Evolutionary conservation across 768 basidiomycete species (phyloP).

Genomic region (Boletellus emodensis): DNA sequence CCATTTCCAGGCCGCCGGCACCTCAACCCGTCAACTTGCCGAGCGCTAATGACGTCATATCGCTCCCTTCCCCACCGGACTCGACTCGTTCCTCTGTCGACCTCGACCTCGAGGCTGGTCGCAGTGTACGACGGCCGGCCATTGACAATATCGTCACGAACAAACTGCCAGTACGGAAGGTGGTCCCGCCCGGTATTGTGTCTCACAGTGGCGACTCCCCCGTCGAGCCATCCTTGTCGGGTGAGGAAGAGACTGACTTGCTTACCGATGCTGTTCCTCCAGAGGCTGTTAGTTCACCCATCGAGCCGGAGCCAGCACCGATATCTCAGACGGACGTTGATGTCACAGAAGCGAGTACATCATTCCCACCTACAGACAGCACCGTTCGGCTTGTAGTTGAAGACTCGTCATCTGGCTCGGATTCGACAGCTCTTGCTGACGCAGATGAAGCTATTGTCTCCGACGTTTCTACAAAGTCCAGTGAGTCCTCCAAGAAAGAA

Average conservation of each 20-base stretch:
- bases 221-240: slow-evolving; percentile 16
- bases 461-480: slow-evolving; percentile 37
- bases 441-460: slow-evolving; percentile 31
- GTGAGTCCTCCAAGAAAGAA: slow-evolving; percentile 27
- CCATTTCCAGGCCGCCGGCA: slow-evolving; percentile 66
- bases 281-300: slow-evolving; percentile 27
- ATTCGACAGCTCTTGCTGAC: slow-evolving; percentile 30
- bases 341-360: slow-evolving; percentile 8
- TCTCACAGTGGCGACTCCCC: slow-evolving; percentile 11
- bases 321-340: slow-evolving; percentile 2
- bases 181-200: slow-evolving; percentile 6
- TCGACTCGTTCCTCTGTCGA: slow-evolving; percentile 39
- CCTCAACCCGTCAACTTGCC: slow-evolving; percentile 71
- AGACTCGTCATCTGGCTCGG: slow-evolving; percentile 31
- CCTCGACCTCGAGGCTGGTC: slow-evolving; percentile 39
- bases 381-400: slow-evolving; percentile 61
- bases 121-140: slow-evolving; percentile 34
- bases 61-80: slow-evolving; percentile 42
- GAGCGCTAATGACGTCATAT: slow-evolving; percentile 53
- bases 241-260: slow-evolving; percentile 43
- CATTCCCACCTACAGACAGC: slow-evolving; percentile 17
- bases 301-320: slow-evolving; percentile 6
- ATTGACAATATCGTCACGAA: slow-evolving; percentile 11
- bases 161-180: slow-evolving; percentile 10
- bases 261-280: slow-evolving; percentile 44